Evolutionary conservation across 306 rosid genomes (phyloP), one percentile per base, ranked within the genome.

Genomic region (Coriaria nepalensis): DNA sequence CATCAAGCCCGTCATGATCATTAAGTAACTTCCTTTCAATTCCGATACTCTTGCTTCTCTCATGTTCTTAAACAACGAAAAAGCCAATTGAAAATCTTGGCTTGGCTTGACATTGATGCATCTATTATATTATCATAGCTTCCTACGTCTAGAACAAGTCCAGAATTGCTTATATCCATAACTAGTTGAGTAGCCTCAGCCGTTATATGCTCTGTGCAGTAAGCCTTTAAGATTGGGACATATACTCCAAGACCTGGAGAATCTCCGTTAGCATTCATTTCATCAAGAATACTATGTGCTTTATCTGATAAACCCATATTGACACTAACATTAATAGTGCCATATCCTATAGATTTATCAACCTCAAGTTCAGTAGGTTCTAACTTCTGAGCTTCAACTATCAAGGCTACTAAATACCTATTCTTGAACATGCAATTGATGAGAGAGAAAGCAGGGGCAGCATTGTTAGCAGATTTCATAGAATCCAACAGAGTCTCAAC

Each of bases 1-100:
- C 95, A 85, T 81, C 57, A 90, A 77, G 72, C 94, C 85, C 8
- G 95, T 90, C 98, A 90, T 90, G 49, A 90, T 77, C 42, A 94
- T 90, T 10, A 90, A 58, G 73, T 85, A 90, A 71, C 93, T 79
- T 46, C 79, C 92, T 56, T 85, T 85, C 79, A 80, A 82, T 56
- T 81, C 85, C 20, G 67, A 58, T 55, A 70, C 12, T 72, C 95
- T 79, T 35, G 79, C 83, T 45, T 77, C 94, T 64, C 95, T 79
- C 98, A 90, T 79, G 64, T 73, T 90, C 73, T 94, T 81, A 52
- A 77, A 90, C 76, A 85, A 63, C 9, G 92, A 53, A 61, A 90
- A 77, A 4, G 95, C 94, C 6, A 95, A 90, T 56, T 75, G 92
- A 64, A 81, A 90, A 68, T 90, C 98, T 67, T 85, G 98, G 76